Conservation (phyloP, 768 basidiomycete species). For the Phylloporus rhodoxanthus region DNA sequence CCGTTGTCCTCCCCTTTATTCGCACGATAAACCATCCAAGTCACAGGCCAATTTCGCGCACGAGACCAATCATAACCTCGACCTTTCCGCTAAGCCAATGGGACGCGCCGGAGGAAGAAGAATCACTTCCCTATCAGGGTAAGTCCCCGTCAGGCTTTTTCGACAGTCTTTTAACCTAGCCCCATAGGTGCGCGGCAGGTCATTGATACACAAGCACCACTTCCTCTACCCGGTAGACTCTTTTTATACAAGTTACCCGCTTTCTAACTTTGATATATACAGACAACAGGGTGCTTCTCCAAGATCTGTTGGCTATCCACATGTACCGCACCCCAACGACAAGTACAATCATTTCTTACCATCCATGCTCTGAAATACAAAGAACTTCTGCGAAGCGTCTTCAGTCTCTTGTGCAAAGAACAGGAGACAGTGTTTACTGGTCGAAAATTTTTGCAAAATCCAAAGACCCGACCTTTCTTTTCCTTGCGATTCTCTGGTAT, state of each 20-base stretch:
- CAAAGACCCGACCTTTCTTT: slow-evolving; percentile 51
- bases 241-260: neutral
- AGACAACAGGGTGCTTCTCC: slow-evolving; percentile 22
- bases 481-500: slow-evolving; percentile 53
- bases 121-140: slow-evolving; percentile 16
- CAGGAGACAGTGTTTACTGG: slow-evolving; percentile 33
- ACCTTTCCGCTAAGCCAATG: neutral
- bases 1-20: slow-evolving; percentile 50
- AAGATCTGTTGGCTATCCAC: slow-evolving; percentile 51
- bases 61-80: slow-evolving; percentile 12
- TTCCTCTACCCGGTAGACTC: slow-evolving; percentile 33
- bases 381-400: slow-evolving; percentile 28
- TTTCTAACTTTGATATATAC: neutral
- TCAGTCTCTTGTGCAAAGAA: slow-evolving; percentile 25
- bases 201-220: slow-evolving; percentile 51
- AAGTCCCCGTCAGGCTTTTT: neutral
- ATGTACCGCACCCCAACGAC: slow-evolving; percentile 36
- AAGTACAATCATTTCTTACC: slow-evolving; percentile 28
- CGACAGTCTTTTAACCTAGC: neutral
- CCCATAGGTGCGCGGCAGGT: slow-evolving; percentile 20
- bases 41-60: slow-evolving; percentile 17
- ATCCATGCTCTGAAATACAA: slow-evolving; percentile 21
- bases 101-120: neutral
- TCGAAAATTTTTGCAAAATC: slow-evolving; percentile 22
- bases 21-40: slow-evolving; percentile 33